These are phyloP conservation scores for Termitomyces eurrhizus DNA, from an alignment of 768 basidiomycete genomes.

Conservation along the genomic window DNA sequence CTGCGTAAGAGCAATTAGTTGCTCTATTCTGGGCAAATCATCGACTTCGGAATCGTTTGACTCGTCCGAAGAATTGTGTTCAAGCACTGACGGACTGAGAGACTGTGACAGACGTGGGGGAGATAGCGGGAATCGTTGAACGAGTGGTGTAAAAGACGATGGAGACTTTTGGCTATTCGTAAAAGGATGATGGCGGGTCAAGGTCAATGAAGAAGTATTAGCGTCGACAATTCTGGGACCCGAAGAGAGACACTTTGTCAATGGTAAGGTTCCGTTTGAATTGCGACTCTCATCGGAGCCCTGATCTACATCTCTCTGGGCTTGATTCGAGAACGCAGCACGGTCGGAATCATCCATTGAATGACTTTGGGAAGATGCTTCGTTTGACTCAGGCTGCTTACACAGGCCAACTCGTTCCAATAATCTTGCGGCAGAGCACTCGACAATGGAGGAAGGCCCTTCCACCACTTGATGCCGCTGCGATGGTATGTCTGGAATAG, in stretches of 20 bases:
- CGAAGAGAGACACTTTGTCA: neutral
- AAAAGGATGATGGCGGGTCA: neutral
- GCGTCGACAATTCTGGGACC: neutral
- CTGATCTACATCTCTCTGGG: neutral
- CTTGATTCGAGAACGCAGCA: neutral
- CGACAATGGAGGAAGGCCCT: neutral
- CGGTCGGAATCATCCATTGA: neutral
- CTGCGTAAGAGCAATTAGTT: slow-evolving; percentile 2
- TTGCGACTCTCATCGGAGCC: neutral
- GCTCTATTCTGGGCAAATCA: slow-evolving; percentile 1
- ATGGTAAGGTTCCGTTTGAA: neutral
- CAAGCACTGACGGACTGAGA: neutral
- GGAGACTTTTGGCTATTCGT: neutral
- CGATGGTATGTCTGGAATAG: neutral
- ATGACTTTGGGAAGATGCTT: neutral
- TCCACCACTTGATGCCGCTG: neutral
- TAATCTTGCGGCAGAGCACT: neutral
- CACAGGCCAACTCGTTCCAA: neutral
- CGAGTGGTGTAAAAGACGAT: neutral
- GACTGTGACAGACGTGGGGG: slow-evolving; percentile 7
- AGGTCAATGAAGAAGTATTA: neutral
- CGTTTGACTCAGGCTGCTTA: neutral
- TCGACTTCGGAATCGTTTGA: slow-evolving; percentile 7
- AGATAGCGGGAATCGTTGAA: slow-evolving; percentile 11
- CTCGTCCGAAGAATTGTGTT: neutral